phyloP scores from a whole-genome alignment of 1,284 basidiomycete genomes.

The Sporisorium iseilematis-ciliati region DNA sequence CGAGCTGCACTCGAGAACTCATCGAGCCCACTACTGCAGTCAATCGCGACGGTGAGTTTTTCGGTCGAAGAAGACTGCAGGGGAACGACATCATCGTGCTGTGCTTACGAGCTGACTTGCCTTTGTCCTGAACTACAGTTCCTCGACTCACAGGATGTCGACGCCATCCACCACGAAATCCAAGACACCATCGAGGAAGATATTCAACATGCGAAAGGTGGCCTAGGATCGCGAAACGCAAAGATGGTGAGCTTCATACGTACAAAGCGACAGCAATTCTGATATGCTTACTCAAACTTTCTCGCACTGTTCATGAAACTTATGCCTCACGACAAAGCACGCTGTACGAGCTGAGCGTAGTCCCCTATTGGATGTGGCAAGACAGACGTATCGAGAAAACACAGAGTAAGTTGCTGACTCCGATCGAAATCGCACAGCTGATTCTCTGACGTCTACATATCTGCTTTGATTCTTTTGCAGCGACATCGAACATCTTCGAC shows the following conservation, averaged over 20 bases:
- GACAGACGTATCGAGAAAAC: constrained; percentile 89
- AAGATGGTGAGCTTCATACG: constrained; percentile 25
- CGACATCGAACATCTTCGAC: constrained; percentile 79
- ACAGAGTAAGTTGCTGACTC: constrained; percentile 68
- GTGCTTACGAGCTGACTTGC: neutral
- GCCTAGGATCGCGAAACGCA: constrained; percentile 23
- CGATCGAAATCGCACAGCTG: neutral
- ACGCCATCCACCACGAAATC: constrained; percentile 76
- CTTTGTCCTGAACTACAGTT: constrained; percentile 72
- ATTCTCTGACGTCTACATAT: neutral
- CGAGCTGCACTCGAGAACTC: constrained; percentile 76
- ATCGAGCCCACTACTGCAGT: constrained; percentile 75
- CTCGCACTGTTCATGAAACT: neutral
- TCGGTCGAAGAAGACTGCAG: too few relatives aligned
- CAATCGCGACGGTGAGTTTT: constrained; percentile 75
- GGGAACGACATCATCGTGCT: neutral
- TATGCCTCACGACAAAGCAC: constrained; percentile 71
- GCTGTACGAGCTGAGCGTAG: constrained; percentile 85
- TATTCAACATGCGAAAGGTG: constrained; percentile 40
- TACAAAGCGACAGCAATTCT: neutral
- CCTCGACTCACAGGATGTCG: constrained; percentile 79
- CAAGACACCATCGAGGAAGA: constrained; percentile 80
- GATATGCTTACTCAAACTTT: neutral
- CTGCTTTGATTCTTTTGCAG: constrained; percentile 60
- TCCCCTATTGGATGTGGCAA: constrained; percentile 87